Percentiles rank a stretch among this genome's conserved stretches.
These are phyloP conservation scores for Nakazawaea sp. DNA, from an alignment of 805 yeast species.

Conservation along the genomic window DNA sequence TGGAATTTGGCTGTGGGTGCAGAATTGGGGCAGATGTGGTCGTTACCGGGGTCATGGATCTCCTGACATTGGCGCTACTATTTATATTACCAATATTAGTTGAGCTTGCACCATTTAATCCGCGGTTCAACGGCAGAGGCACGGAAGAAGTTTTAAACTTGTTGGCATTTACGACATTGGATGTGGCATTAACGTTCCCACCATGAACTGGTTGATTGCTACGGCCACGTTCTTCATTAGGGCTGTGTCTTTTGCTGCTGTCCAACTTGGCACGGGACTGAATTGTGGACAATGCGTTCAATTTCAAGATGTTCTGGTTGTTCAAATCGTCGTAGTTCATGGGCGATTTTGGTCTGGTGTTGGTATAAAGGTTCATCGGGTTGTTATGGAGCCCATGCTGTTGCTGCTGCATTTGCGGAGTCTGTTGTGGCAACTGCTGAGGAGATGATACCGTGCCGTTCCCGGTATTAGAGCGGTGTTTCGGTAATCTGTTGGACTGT, in stretches of 20 bases:
- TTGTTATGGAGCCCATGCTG: not conserved
- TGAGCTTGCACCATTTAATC: not conserved
- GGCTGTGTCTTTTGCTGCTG: constrained; percentile 15
- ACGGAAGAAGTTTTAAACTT: constrained; percentile 13
- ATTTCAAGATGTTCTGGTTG: constrained; percentile 38
- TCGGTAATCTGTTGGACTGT: not conserved
- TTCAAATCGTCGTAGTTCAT: constrained; percentile 14
- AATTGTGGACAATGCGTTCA: constrained; percentile 63
- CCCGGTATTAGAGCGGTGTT: not conserved
- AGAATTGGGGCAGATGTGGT: constrained; percentile 10
- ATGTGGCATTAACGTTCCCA: not conserved
- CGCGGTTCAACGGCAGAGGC: constrained; percentile 2
- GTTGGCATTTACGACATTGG: constrained; percentile 1
- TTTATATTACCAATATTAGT: not conserved
- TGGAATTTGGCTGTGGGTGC: constrained; percentile 5
- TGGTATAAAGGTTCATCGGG: constrained; percentile 7
- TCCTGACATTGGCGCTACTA: not conserved
- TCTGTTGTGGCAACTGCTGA: not conserved
- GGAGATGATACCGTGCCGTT: not conserved
- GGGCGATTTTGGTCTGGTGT: constrained; percentile 14
- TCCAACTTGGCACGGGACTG: constrained; percentile 32
- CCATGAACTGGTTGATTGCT: constrained; percentile 12
- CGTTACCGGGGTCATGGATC: constrained; percentile 6
- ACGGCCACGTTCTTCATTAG: constrained; percentile 17
- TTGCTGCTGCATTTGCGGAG: not conserved